phyloP scores from a whole-genome alignment of 305 asterid species.

The Fraxinus sp. region DNA sequence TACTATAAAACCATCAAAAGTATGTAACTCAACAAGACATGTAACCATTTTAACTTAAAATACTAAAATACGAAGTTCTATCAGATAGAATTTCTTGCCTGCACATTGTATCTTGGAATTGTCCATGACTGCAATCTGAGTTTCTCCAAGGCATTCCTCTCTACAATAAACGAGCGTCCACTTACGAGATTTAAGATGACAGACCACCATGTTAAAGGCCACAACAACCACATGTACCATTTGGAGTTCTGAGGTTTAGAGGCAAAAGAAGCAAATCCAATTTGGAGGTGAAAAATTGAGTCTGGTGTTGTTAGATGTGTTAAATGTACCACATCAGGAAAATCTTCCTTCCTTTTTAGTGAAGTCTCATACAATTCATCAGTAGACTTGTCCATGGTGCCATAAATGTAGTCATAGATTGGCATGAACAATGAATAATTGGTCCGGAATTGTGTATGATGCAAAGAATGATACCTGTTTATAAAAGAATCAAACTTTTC shows the following conservation, averaged over 20 bases:
- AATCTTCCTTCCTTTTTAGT: conserved; percentile 36
- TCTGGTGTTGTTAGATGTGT: conserved; percentile 61
- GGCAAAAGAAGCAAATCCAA: conserved; percentile 61
- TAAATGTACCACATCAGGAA: conserved; percentile 48
- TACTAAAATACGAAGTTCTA: not conserved
- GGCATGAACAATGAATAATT: conserved; percentile 69
- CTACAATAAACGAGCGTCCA: conserved; percentile 48
- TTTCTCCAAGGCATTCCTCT: conserved; percentile 47
- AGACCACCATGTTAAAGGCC: conserved; percentile 49
- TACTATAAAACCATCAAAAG: conserved; percentile 30
- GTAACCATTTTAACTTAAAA: not conserved
- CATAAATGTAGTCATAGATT: conserved; percentile 53
- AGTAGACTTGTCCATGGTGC: conserved; percentile 46
- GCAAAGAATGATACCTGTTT: conserved; percentile 60
- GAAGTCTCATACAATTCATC: conserved; percentile 41
- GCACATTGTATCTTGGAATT: conserved; percentile 57
- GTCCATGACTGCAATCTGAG: conserved; percentile 64
- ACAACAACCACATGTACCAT: conserved; percentile 48
- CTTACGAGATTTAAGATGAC: conserved; percentile 34
- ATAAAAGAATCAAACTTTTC: not conserved
- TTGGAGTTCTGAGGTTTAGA: conserved; percentile 42
- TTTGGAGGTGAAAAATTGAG: conserved; percentile 53
- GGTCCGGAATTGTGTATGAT: conserved; percentile 61
- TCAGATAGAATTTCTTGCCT: conserved; percentile 31
- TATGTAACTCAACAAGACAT: not conserved